Evolutionary conservation across 805 yeast species (phyloP), one percentile per base, ranked within the genome.

Genomic region (Barnettozyma vustinii): DNA sequence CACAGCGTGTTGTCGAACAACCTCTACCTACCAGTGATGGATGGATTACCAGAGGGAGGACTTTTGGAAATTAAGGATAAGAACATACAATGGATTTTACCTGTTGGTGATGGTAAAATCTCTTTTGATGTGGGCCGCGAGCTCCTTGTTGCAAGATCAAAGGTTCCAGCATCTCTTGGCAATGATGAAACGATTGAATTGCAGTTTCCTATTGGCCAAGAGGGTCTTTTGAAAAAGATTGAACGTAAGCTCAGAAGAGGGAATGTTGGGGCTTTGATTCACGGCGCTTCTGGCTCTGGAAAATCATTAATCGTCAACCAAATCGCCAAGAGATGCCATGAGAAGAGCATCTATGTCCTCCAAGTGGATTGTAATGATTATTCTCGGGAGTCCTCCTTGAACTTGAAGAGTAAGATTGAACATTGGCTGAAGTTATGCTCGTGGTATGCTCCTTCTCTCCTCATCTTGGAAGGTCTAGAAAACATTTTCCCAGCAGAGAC

Each of bases 211-310:
- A 77, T 85, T 37, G 96, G 94, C 0, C 71, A 82, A 41, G 83
- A 80, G 26, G 57, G 65, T 3, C 57, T 71, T 6, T 55, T 83
- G 10, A 65, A 61, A 0, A 66, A 68, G 4, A 56, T 81, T 10
- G 55, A 66, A 7, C 71, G 70, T 8, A 61, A 74, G 0, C 56
- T 82, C 3, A 58, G 70, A 7, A 64, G 74, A 37, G 76, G 76
- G 7, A 73, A 72, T 45, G 62, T 74, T 8, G 87, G 92, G 2
- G 69, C 81, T 0, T 66, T 89, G 47, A 58, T 91, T 0, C 75
- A 80, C 55, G 98, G 97, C 0, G 67, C 81, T 20, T 70, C 87
- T 1, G 97, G 97, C 0, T 77, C 88, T 52, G 98, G 98, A 0
- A 92, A 92, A 62, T 70, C 94, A 0, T 65, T 80, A 2, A 52